Percentiles rank a stretch among this genome's conserved stretches.
Evolutionary conservation across 495 filamentous ascomycete species (phyloP).

Genomic region (Apiosordaria backusii): DNA sequence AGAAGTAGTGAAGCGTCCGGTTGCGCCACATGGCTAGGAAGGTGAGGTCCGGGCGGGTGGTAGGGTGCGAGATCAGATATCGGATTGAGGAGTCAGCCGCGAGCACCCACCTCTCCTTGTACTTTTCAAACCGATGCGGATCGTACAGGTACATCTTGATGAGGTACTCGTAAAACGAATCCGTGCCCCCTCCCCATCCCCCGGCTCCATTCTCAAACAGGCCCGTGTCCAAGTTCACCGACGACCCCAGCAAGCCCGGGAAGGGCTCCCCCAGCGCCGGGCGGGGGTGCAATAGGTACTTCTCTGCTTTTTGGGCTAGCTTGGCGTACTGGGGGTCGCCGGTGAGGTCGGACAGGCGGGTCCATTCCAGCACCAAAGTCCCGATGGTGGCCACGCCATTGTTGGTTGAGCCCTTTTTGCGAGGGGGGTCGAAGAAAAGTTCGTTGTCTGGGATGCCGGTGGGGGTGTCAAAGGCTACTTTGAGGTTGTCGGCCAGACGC

Average conservation of each 20-base stretch:
- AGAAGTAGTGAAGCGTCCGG: constrained; percentile 48
- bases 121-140: constrained; percentile 55
- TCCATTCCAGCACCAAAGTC: constrained; percentile 81
- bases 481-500: constrained; percentile 66
- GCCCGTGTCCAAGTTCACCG: constrained; percentile 62
- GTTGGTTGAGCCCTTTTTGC: constrained; percentile 44
- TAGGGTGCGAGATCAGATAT: constrained; percentile 69
- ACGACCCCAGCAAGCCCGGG: constrained; percentile 70
- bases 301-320: constrained; percentile 66
- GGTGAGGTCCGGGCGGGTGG: constrained; percentile 65
- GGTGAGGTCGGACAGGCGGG: constrained; percentile 72
- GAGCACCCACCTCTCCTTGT: constrained; percentile 70
- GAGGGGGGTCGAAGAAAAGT: constrained; percentile 56
- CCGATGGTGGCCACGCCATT: constrained; percentile 72
- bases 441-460: constrained; percentile 75
- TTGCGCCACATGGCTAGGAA: constrained; percentile 64
- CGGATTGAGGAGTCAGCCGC: constrained; percentile 75
- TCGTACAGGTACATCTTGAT: constrained; percentile 94
- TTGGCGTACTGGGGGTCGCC: constrained; percentile 61
- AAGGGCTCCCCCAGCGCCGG: constrained; percentile 65
- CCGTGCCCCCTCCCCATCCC: constrained; percentile 76
- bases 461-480: constrained; percentile 72
- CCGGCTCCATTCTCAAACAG: constrained; percentile 62
- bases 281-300: constrained; percentile 64
- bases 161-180: constrained; percentile 89